Base-by-base conservation (phyloP, 306 rosid species). In the Trichosanthes truncata region DNA sequence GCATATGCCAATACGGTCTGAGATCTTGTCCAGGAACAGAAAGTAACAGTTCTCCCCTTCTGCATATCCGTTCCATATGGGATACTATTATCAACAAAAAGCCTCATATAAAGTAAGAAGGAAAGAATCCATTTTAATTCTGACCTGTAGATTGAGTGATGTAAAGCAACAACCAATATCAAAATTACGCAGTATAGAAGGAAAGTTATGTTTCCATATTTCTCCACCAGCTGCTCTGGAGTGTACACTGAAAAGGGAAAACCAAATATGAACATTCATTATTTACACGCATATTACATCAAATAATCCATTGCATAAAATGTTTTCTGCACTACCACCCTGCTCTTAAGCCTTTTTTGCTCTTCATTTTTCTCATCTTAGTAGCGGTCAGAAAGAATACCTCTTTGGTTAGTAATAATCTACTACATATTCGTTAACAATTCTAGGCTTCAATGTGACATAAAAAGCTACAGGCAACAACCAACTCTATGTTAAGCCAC, bases 201-300 rank as follows among this genome's bases (percentile, higher is more conserved):
- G 88, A 93, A 93, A 7, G 94, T 89, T 57, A 82, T 68, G 56
- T 95, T 93, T 89, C 91, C 89, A 86, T 91, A 95, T 86, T 95
- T 95, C 87, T 95, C 98, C 8, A 89, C 96, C 90, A 95, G 88
- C 83, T 95, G 96, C 78, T 95, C 94, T 23, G 99, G 94, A 23
- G 99, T 95, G 87, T 87, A 95, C 79, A 95, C 99, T 95, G 98
- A 80, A 89, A 33, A 76, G 79, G 78, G 82, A 80, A 8, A 66
- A 82, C n/a, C 33, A 86, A 53, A 53, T 13, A 85, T 83, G 45
- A 85, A 12, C 76, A 66, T 73, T 72, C 73, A 48, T 80, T 73
- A 73, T 72, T 25, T 60, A 53, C n/a, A 67, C n/a, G 25, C 51
- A 41, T 73, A 20, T 46, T 23, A 25, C 17, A 76, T 23, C 26